Conservation (phyloP, 176 grass and related monocot species). For the Saccharum officinarum region DNA sequence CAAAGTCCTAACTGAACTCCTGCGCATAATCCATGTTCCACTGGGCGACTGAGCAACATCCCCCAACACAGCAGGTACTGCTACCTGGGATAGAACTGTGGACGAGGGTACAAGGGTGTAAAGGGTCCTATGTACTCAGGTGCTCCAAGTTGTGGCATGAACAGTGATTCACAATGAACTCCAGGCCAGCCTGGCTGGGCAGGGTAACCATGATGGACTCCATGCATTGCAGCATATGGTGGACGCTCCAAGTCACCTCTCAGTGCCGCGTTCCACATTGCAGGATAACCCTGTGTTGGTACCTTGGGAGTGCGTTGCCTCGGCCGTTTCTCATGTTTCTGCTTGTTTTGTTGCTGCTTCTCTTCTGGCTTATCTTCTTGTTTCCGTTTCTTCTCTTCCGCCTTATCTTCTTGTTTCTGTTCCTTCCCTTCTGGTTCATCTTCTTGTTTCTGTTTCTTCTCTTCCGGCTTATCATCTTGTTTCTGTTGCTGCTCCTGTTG, state of each 20-base stretch:
- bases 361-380: background rate
- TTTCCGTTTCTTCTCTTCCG: background rate
- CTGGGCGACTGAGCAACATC: no score
- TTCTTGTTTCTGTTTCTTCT: background rate
- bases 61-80: background rate
- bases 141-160: background rate
- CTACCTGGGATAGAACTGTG: background rate
- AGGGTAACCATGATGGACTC: slow-evolving; percentile 1
- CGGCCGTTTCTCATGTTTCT: background rate
- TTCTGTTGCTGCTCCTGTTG: background rate
- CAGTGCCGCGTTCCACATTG: background rate
- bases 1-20: no score
- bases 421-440: background rate
- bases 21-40: no score
- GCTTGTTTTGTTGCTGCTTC: background rate
- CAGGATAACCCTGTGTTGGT: background rate
- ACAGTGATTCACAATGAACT: background rate
- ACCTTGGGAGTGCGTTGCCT: background rate
- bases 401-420: background rate
- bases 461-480: background rate
- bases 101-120: background rate
- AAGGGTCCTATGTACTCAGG: background rate
- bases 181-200: background rate
- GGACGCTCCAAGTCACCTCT: slow-evolving; percentile 4
- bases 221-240: slow-evolving; percentile 21